Evolutionary conservation across 2,329 filamentous ascomycete species (phyloP).

Genomic region (Eutypa lata): DNA sequence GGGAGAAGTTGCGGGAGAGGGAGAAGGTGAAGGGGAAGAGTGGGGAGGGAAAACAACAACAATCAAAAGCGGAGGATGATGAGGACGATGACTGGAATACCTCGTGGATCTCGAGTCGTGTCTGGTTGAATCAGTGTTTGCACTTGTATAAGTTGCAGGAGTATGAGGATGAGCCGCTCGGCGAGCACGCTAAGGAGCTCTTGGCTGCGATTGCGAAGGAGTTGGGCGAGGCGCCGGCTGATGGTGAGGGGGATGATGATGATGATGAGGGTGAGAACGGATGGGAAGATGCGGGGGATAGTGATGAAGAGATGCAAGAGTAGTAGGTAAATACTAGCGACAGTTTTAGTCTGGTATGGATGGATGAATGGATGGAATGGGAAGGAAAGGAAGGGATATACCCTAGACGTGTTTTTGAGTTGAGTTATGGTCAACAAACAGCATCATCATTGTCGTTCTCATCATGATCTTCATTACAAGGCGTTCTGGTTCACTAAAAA

Average conservation of each 20-base stretch:
- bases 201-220: slow-evolving; percentile 60
- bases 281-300: slow-evolving; percentile 41
- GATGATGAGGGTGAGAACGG: slow-evolving; percentile 55
- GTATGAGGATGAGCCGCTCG: slow-evolving; percentile 80
- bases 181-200: slow-evolving; percentile 72
- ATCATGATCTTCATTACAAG: background rate
- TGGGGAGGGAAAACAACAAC: slow-evolving; percentile 29
- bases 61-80: slow-evolving; percentile 34
- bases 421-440: background rate
- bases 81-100: slow-evolving; percentile 53
- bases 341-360: no score
- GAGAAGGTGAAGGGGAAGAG: slow-evolving; percentile 35
- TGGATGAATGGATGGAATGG: no score
- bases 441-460: background rate
- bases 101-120: slow-evolving; percentile 70
- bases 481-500: background rate
- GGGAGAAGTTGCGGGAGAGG: slow-evolving; percentile 60
- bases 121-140: slow-evolving; percentile 80
- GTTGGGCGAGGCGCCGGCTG: slow-evolving; percentile 56
- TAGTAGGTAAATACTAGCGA: no score
- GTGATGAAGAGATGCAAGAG: slow-evolving; percentile 58
- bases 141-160: slow-evolving; percentile 74
- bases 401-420: background rate
- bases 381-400: background rate
- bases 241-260: slow-evolving; percentile 48